These are phyloP conservation scores for Larix kaempferi DNA, from an alignment of 75 land plant genomes.

Conservation along the genomic window DNA sequence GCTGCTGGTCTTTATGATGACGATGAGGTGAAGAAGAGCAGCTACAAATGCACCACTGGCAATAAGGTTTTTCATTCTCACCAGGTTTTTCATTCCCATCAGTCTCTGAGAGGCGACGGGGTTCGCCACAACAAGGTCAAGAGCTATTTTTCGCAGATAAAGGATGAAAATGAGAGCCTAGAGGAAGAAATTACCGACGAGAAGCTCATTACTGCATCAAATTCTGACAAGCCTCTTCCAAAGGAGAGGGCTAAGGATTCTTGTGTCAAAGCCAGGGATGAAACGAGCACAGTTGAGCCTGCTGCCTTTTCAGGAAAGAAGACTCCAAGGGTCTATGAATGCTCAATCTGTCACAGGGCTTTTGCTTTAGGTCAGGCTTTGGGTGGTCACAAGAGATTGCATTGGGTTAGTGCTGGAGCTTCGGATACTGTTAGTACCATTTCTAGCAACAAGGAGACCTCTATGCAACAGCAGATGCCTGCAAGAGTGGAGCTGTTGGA, in stretches of 20 bases:
- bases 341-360: conserved; percentile 41
- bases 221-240: too few relatives aligned
- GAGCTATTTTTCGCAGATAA: conserved; percentile 30
- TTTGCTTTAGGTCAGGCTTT: conserved; percentile 51
- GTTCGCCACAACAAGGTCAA: conserved; percentile 52
- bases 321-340: conserved; percentile 25
- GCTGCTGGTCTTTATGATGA: background rate
- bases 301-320: too few relatives aligned
- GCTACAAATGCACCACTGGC: conserved; percentile 45
- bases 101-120: conserved; percentile 49
- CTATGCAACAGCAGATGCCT: too few relatives aligned
- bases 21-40: conserved; percentile 6
- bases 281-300: too few relatives aligned
- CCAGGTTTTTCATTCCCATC: too few relatives aligned
- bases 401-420: conserved; percentile 21
- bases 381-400: conserved; percentile 62
- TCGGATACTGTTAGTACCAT: too few relatives aligned
- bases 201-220: too few relatives aligned
- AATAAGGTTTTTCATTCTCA: conserved; percentile 42
- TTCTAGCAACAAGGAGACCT: too few relatives aligned
- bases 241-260: too few relatives aligned
- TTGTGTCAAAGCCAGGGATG: too few relatives aligned
- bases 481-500: too few relatives aligned
- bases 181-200: conserved; percentile 7
- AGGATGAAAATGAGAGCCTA: background rate